A percentile compares a stretch with the other conserved stretches of the same genome.
Evolutionary conservation across 345 rosid species (phyloP).

Genomic region (Linum lewisii): DNA sequence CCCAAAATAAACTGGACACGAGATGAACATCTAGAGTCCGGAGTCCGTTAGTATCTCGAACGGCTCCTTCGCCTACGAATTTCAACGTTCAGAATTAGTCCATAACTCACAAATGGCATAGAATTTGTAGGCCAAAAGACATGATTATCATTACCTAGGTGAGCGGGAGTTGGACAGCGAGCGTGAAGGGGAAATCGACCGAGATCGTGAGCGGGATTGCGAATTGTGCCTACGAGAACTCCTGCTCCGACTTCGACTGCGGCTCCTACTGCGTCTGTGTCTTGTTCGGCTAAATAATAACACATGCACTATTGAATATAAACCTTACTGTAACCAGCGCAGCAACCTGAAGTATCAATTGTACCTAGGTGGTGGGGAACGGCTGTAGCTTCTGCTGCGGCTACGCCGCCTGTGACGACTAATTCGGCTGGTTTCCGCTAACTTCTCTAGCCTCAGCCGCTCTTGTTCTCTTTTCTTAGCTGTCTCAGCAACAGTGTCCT

Average conservation of each 20-base stretch:
- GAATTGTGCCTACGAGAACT: conserved; percentile 47
- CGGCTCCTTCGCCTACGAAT: conserved; percentile 59
- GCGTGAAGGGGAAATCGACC: conserved; percentile 31
- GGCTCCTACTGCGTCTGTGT: conserved; percentile 40
- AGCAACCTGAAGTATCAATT: background rate
- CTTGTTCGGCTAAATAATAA: conserved; percentile 24
- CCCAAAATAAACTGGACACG: too few relatives aligned
- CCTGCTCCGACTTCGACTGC: conserved; percentile 38
- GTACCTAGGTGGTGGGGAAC: conserved; percentile 68
- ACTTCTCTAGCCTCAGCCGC: conserved; percentile 75
- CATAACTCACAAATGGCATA: background rate
- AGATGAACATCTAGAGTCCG: too few relatives aligned
- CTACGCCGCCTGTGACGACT: conserved; percentile 57
- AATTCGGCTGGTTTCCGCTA: conserved; percentile 80
- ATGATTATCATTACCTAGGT: conserved; percentile 41
- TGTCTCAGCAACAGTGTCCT: conserved; percentile 84
- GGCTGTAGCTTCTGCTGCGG: conserved; percentile 80
- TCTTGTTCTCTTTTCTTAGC: conserved; percentile 95
- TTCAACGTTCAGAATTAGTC: conserved; percentile 13
- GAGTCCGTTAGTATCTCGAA: conserved; percentile 42
- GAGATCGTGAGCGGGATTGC: conserved; percentile 32
- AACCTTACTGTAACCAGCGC: background rate
- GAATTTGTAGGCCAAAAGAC: background rate
- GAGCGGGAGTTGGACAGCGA: conserved; percentile 38
- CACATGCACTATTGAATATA: background rate